phyloP scores from a whole-genome alignment of 2,329 filamentous ascomycete species.

The Sporothrix inflata region DNA sequence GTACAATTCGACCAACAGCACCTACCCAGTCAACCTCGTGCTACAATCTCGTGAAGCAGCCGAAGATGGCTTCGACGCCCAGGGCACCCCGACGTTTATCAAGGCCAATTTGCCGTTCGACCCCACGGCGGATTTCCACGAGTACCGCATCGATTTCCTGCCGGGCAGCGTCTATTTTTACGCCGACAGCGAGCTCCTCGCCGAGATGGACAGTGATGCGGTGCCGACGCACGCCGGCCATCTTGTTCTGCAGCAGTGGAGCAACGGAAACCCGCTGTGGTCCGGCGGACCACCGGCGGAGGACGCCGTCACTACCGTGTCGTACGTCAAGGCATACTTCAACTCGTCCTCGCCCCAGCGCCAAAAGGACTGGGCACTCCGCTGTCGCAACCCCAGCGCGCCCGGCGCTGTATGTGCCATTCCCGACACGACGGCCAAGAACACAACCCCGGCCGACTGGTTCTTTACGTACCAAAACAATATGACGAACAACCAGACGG shows the following conservation, averaged over 20 bases:
- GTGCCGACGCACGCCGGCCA: constrained; percentile 66
- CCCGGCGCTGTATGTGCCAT: constrained; percentile 53
- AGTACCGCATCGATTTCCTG: constrained; percentile 79
- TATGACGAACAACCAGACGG: constrained; percentile 54
- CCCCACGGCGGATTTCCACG: constrained; percentile 68
- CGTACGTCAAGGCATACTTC: constrained; percentile 78
- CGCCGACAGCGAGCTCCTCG: constrained; percentile 63
- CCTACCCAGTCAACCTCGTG: constrained; percentile 72
- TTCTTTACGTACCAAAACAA: constrained; percentile 56
- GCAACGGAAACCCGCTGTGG: constrained; percentile 74
- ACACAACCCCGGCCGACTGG: constrained; percentile 43
- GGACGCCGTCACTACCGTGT: constrained; percentile 66
- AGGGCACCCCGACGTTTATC: constrained; percentile 60
- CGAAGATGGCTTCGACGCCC: constrained; percentile 64
- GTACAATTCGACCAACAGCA: constrained; percentile 54
- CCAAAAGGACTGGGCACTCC: constrained; percentile 44
- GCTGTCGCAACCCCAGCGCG: constrained; percentile 48
- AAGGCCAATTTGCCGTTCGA: constrained; percentile 66
- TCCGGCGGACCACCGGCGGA: constrained; percentile 67
- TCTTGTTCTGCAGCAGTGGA: constrained; percentile 75
- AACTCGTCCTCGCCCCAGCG: constrained; percentile 62
- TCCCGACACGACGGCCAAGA: constrained; percentile 49
- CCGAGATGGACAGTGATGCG: constrained; percentile 57
- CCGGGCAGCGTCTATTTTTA: constrained; percentile 67
- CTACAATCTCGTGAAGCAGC: constrained; percentile 67